Base-by-base conservation (phyloP, 2,329 filamentous ascomycete genomes). In the Xylariaceae sp. region DNA sequence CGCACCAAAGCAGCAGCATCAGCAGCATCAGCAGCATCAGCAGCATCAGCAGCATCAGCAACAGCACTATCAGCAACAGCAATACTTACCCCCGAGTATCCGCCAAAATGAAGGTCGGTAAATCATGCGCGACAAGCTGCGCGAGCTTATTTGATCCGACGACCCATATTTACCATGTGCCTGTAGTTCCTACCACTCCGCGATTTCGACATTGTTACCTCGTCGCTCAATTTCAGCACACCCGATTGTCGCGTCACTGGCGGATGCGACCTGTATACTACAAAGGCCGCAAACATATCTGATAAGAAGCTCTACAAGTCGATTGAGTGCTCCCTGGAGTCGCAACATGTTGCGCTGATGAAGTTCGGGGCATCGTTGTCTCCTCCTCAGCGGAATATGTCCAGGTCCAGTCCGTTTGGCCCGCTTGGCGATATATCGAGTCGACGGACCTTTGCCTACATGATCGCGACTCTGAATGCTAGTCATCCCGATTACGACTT, bases 221-320 rank as follows among this genome's bases (percentile, higher is more conserved):
- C 83, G 64, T 85, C 90, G 43, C 78, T 98, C 56, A 96, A 94
- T 58, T 96, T 96, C 68, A 86, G 92, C 52, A 95, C 90, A 1
- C 78, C 84, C 32, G 90, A 96, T 57, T 89, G 87, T 56, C 85
- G 90, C 48, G 83, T 98, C 40, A 82, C 88, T 18, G 92, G 92
- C 50, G 85, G 86, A 45, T 96, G 90, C 69, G 92, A 98, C 60
- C 73, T 96, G 13, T 98, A 95, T 68, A 96, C 90, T 8, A 95
- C 89, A 17, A 98, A 98, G 63, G 89, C 92, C 19, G 88, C 90
- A 35, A 88, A 89, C 29, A n/a, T n/a, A n/a, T 81, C 82, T 43
- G 92, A 98, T 59, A 95, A 95, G 74, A 96, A 96, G 57, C 70
- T 98, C 7, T 95, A 95, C 70, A 93, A 89, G 63, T 85, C 82